These are phyloP conservation scores for Solanum chacoense DNA, from an alignment of 305 asterid genomes.

Conservation along the genomic window DNA sequence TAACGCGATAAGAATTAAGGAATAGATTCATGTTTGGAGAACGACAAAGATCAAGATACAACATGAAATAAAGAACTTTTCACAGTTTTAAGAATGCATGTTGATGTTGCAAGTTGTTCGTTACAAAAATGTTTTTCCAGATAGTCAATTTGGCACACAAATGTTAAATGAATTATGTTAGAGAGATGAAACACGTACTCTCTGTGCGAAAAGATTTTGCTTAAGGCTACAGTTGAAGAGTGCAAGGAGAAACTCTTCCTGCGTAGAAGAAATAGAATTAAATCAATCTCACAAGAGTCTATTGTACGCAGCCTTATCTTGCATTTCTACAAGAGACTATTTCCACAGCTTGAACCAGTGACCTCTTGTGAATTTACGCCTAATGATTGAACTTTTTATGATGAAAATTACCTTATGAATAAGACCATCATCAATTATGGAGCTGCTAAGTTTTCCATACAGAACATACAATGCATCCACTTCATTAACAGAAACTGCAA, in stretches of 20 bases:
- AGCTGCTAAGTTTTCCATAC: slow-evolving; percentile 50
- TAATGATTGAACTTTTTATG: not conserved
- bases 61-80: not conserved
- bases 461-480: slow-evolving; percentile 63
- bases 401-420: slow-evolving; percentile 53
- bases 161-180: not conserved
- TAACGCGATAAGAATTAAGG: not conserved
- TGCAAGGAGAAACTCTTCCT: slow-evolving; percentile 93
- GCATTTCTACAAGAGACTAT: not conserved
- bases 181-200: slow-evolving; percentile 27
- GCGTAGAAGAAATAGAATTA: not conserved
- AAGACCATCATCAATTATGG: slow-evolving; percentile 52
- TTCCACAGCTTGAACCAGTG: not conserved
- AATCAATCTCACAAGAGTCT: not conserved
- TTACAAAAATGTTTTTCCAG: too few relatives aligned
- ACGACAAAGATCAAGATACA: not conserved
- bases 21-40: not conserved
- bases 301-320: not conserved
- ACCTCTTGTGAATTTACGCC: not conserved
- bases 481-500: slow-evolving; percentile 72
- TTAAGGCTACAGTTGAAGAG: slow-evolving; percentile 42
- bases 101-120: not conserved
- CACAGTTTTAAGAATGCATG: not conserved
- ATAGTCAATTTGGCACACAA: not conserved
- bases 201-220: slow-evolving; percentile 58